Base-by-base conservation (phyloP, 768 basidiomycete species). In the Mycena vulgaris region DNA sequence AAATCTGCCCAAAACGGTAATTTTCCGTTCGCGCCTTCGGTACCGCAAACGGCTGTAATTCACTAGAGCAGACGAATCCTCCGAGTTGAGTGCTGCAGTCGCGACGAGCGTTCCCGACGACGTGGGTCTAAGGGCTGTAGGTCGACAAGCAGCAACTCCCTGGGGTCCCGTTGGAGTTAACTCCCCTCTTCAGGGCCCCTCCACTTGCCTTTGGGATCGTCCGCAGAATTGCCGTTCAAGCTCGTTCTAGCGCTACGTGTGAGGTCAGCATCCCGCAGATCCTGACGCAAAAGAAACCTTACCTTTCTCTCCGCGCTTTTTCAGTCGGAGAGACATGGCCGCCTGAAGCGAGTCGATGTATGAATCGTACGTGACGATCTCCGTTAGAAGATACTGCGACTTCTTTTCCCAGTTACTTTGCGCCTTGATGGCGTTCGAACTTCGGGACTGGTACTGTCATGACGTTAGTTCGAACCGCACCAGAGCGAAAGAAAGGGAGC, bases 321-420 rank as follows among this genome's bases (percentile, higher is more conserved):
- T 95, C 73, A 97, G 83, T 37, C 96, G 90, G 48, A 97, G 85
- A 10, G 85, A 84, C 92, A 96, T 97, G 45, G 93, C 97, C 5
- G 85, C 82, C 78, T 92, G 89, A 31, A 99, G 86, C 8, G 96
- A 94, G 72, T 97, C 96, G 63, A 97, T 92, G 79, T 99, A 99
- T 19, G 94, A 93, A 60, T 95, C 92, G 80, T 98, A 99, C 80
- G 98, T 99, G 78, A 96, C 94, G 45, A 95, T 94, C 83, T 99
- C 97, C 11, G 93, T 89, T 60, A 96, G 86, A 53, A 99, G 83
- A 79, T 95, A 95, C 76, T 95, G 92, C 3, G 94, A 95, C 78
- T 93, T 97, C 78, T 90, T 93, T 82, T 95, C 94, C 95, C 96
- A 99, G 78, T 99, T 99, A 68, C 88, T 88, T 74, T 89, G 86